phyloP scores from a whole-genome alignment of 2,329 filamentous ascomycete genomes.

The Pseudohalonectria lignicola region DNA sequence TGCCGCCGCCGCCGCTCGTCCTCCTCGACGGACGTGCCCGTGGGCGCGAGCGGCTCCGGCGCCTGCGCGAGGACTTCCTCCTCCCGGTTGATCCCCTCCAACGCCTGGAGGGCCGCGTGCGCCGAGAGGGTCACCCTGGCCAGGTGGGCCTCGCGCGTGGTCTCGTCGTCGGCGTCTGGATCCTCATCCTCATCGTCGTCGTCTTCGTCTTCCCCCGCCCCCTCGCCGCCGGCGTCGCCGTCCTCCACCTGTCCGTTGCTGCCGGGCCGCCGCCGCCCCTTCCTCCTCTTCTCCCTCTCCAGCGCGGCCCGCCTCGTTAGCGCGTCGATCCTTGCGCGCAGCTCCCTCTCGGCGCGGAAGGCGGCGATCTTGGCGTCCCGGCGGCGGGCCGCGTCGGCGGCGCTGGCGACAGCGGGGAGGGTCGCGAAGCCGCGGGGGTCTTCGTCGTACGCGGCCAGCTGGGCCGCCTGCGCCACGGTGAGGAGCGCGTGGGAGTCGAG shows the following conservation, averaged over 20 bases:
- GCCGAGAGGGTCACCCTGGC: conserved; percentile 62
- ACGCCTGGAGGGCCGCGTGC: conserved; percentile 71
- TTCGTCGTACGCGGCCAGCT: conserved; percentile 65
- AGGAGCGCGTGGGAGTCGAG: conserved; percentile 74
- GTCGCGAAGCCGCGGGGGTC: conserved; percentile 63
- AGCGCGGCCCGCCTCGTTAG: conserved; percentile 23
- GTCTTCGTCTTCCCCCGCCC: conserved; percentile 49
- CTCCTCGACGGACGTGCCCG: conserved; percentile 19
- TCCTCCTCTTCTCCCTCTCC: background rate
- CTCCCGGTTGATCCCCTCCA: conserved; percentile 84
- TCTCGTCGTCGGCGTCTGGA: conserved; percentile 70
- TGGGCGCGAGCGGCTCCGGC: conserved; percentile 36
- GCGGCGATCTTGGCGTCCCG: conserved; percentile 78
- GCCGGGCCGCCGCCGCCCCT: background rate
- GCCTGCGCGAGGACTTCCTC: conserved; percentile 70
- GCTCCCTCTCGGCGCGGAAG: conserved; percentile 74
- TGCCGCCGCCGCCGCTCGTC: conserved; percentile 26
- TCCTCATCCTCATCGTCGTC: conserved; percentile 36
- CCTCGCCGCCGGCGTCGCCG: conserved; percentile 32
- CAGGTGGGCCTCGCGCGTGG: conserved; percentile 68
- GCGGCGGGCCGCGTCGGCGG: conserved; percentile 54
- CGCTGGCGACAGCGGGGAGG: too few relatives aligned
- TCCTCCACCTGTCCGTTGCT: conserved; percentile 16
- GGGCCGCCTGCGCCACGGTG: conserved; percentile 47
- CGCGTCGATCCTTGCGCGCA: conserved; percentile 69